These are phyloP conservation scores for Elongisporangium prolatum DNA, from an alignment of 352 stramenopile genomes.

Conservation along the genomic window DNA sequence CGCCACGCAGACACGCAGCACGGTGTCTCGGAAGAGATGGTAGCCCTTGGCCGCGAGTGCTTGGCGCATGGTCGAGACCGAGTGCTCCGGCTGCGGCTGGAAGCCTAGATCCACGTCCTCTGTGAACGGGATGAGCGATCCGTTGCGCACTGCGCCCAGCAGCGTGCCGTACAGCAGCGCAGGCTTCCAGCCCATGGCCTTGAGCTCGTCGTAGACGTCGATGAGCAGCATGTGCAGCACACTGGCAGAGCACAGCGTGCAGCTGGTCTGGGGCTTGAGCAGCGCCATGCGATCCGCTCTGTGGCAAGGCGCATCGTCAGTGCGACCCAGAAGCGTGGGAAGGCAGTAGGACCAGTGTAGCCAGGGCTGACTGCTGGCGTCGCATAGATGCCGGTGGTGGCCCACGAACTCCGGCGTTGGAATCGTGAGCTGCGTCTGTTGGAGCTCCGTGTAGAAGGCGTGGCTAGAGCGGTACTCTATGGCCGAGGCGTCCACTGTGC, in stretches of 20 bases:
- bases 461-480: too few species aligned
- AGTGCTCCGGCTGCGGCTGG: conserved; percentile 9
- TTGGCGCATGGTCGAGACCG: conserved; percentile 10
- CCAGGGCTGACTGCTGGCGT: not conserved
- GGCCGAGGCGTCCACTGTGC: too few species aligned
- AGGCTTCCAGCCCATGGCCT: conserved; percentile 15
- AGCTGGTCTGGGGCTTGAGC: conserved; percentile 16
- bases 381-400: conserved; percentile 13
- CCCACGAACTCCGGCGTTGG: too few species aligned
- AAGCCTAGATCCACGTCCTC: conserved; percentile 49
- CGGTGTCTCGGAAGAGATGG: conserved; percentile 34
- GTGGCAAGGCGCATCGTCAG: conserved; percentile 40
- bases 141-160: conserved; percentile 42
- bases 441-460: too few species aligned
- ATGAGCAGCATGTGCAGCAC: conserved; percentile 50
- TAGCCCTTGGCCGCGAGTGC: conserved; percentile 34
- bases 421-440: too few species aligned
- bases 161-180: conserved; percentile 38
- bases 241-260: conserved; percentile 37
- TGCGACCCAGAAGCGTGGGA: conserved; percentile 31
- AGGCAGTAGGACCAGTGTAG: conserved; percentile 33
- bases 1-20: conserved; percentile 37
- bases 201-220: conserved; percentile 44
- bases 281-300: conserved; percentile 41
- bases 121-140: conserved; percentile 44